Evolutionary conservation across 2,329 filamentous ascomycete species (phyloP), one percentile per base, ranked within the genome.

Genomic region (Ceratocystis huliohia): DNA sequence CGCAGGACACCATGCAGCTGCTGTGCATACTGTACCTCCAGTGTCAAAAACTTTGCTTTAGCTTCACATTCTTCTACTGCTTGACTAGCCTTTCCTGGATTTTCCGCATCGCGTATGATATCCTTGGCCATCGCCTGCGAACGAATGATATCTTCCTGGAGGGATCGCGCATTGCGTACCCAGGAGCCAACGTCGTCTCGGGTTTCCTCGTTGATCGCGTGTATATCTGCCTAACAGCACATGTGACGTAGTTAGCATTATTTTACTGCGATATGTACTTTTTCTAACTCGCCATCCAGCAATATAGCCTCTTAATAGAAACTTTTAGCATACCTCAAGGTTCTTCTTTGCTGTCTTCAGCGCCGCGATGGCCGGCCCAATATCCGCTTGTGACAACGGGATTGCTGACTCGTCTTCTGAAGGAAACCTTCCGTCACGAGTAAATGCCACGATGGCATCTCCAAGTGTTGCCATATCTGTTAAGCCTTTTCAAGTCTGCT

Each of bases 81-180:
- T 69, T 82, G 78, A 2, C 83, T 83, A 0, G 80, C 81, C 1
- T 80, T 75, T 63, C 78, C 79, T 1, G 82, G 82, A 1, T 80
- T 83, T 72, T 93, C 88, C 64, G 91, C 87, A 71, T 91, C 84
- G 57, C 86, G 82, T 4, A 93, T 83, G 67, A 97, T 95, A 67
- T 91, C 86, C 72, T 86, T 86, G 25, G 93, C 91, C 45, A 91
- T 86, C 17, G 84, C 82, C 72, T 90, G 87, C 28, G 91, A 93
- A 61, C 84, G 83, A 71, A 89, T 84, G 70, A 96, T 93, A 73
- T 96, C 93, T 69, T 87, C 83, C 74, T 96, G 90, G 6, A 96
- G 82, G 64, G 87, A 84, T 75, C 90, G 90, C 61, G 92, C 91
- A 74, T 94, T 90, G 64, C 81, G 78, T 66, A 95, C 89, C 93